Conservation (phyloP, 805 yeast genomes). For the Jamesozyma lodderae region DNA sequence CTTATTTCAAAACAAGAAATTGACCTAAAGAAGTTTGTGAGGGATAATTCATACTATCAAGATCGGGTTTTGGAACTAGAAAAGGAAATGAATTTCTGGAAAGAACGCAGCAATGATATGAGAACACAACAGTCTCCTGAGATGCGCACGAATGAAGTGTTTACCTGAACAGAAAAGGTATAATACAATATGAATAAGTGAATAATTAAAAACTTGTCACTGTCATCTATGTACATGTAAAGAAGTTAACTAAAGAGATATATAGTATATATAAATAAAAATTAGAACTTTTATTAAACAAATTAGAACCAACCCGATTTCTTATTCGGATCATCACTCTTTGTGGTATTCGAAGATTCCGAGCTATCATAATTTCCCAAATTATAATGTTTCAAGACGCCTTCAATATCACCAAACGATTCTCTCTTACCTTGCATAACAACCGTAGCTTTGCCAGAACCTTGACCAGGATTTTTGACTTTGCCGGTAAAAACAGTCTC, state of each 20-base stretch:
- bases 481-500: slow-evolving; percentile 64
- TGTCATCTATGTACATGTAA: slow-evolving; percentile 1
- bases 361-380: slow-evolving; percentile 38
- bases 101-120: slow-evolving; percentile 29
- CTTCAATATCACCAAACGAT: slow-evolving; percentile 74
- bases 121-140: slow-evolving; percentile 1
- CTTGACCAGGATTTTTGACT: slow-evolving; percentile 37
- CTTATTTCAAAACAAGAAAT: slow-evolving; percentile 39
- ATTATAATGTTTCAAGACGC: slow-evolving; percentile 59
- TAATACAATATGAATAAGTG: neutral
- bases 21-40: slow-evolving; percentile 38
- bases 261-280: neutral
- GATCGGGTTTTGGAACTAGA: slow-evolving; percentile 46
- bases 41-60: slow-evolving; percentile 48
- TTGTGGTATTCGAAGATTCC: neutral
- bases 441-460: slow-evolving; percentile 66
- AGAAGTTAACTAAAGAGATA: neutral
- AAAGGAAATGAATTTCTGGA: slow-evolving; percentile 51
- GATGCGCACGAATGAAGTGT: slow-evolving; percentile 7
- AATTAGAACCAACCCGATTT: neutral
- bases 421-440: slow-evolving; percentile 86
- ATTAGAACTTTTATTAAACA: neutral
- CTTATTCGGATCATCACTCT: neutral
- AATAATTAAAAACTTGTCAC: too few species aligned
- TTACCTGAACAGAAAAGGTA: neutral